Base-by-base conservation (phyloP, 2,329 filamentous ascomycete genomes). In the Phialemonium atrogriseum region DNA sequence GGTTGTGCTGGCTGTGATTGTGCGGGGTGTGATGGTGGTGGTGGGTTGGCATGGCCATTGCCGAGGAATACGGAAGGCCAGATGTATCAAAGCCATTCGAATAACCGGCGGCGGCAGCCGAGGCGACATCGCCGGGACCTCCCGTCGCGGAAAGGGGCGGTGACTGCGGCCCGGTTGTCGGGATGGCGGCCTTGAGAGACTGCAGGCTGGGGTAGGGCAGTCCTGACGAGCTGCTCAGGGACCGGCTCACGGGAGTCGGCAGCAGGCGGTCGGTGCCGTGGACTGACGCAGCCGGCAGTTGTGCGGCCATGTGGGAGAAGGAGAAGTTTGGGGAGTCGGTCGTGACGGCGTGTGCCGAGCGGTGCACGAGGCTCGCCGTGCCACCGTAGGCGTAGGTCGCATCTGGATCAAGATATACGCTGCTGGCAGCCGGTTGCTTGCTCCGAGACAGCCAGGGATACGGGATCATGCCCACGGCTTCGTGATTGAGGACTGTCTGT, bases 241-340 rank as follows among this genome's bases (percentile, higher is more conserved):
- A 49, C n/a, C 54, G 50, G 17, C 49, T 53, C 7, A 52, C 44
- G 3, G 55, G 53, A 4, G 58, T 53, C 1, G 60, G 58, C 1
- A 63, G 48, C 10, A 55, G 39, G 8, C 52, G 48, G 11, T 55
- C 54, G 9, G 36, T 32, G 2, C 42, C 40, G 4, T 51, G 44
- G 16, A 50, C 45, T 5, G 53, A 32, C 2, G 52, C 33, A 5
- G 45, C 47, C 0, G 60, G 60, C 0, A 65, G 49, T 0, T 60
- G 59, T 0, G 60, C 57, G 5, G 60, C 59, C 34, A 63, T 59
- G 24, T 50, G 49, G 1, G 59, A 56, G n/a, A 64, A 49, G 6
- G 59, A 60, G 38, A 64, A 60, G 24, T 48, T 55, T 4, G 56
- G 47, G 6, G 52, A 44, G 9, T 60, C 58, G 23, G 46, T 46